Evolutionary conservation across 257 asterid species (phyloP), one percentile per base, ranked within the genome.

Genomic region (Solanum bulbocastanum): DNA sequence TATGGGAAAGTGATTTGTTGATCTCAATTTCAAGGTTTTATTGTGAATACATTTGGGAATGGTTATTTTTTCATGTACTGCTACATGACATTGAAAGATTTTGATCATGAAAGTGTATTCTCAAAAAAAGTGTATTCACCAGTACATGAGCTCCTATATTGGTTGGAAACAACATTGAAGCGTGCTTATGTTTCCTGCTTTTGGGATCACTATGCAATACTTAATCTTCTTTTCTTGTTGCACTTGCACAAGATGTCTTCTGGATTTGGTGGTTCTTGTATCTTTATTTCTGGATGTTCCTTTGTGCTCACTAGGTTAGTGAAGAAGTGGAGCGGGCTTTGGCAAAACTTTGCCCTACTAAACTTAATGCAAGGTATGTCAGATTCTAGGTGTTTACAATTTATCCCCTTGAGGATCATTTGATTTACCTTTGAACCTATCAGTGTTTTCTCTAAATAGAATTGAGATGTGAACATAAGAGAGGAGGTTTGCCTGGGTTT

Each of bases 291-390:
- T 84, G 82, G 65, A 39, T 86, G 14, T 88, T 39, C 14, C 65
- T 85, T 83, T 92, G 87, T 83, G 85, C 86, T 85, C 88, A 82
- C 87, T 93, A 97, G 99, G 99, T 97, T 73, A 97, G 98, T 72
- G 99, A 97, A 91, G 99, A 97, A 93, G 98, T 97, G 72, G 99
- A 97, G 90, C 98, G 98, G 72, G 99, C 99, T 88, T 93, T 97
- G 93, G 94, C 98, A 39, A 97, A 96, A 91, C 89, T 97, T 85
- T 98, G 93, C 86, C 94, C 98, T 78, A 91, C 97, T 88, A 91
- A 93, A 91, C 89, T 94, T 86, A 93, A 88, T 92, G 97, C 96
- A 86, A 93, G 98, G 99, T 96, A 90, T 30, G 90, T 33, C 62
- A 36, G 18, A 32, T 81, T 81, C 85, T 81, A 81, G 40, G 20